Evolutionary conservation across 75 land plant genomes (phyloP), one percentile per base, ranked within the genome.

Genomic region (Pinus taeda): DNA sequence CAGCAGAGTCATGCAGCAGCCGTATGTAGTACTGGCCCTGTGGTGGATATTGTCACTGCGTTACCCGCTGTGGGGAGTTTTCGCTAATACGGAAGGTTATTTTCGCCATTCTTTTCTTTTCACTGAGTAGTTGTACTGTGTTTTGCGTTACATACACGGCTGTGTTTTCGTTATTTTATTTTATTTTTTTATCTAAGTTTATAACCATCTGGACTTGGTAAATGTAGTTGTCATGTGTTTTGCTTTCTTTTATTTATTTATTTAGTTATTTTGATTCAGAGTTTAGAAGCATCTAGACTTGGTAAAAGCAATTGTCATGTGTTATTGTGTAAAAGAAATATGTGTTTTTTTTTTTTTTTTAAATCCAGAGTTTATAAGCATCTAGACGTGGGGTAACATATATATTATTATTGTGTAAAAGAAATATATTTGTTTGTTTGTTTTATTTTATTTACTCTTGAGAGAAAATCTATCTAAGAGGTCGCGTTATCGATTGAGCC

Each of bases 11-110:
- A 42, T 42, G 77, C 57, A 39, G 73, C 30, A 24, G 22, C 22
- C 58, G 21, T 37, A 36, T n/a, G 61, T 60, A 24, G 26, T 39
- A 58, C 73, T 74, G 65, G 18, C 5, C n/a, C 30, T 82, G 21
- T 5, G 67, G 58, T 78, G 71, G 79, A 64, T 73, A 75, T 39
- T 82, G 49, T 70, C 78, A 42, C 63, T 78, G 57, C 26, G 59
- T 56, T 74, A 78, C 22, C 80, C 77, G 29, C 45, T 78, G 11
- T 55, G 73, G 33, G 60, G 42, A 66, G 77, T 78, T 78, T 57
- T 8, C 0, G 62, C 84, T 2, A 82, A 82, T 57, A 24, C 71
- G 60, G 80, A 82, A 78, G 84, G 84, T 82, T 59, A 49, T 62
- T 67, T 67, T 67, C 39, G n/a, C 64, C 21, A 26, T 61, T 21